Conservation (phyloP, 495 filamentous ascomycete genomes). For the Penicillium longicatenatum region DNA sequence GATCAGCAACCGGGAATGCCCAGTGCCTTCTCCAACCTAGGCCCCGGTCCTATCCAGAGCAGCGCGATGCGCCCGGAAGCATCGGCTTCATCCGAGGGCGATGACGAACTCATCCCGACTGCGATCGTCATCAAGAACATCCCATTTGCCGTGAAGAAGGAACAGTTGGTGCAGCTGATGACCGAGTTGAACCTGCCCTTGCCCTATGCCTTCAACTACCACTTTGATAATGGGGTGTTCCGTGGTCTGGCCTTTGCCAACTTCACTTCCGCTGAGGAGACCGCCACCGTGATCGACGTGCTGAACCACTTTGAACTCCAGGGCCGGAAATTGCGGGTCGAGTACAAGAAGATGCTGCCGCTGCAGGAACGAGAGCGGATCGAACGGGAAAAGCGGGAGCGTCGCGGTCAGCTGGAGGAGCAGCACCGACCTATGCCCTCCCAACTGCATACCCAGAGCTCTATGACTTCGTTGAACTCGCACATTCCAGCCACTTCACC, state of each 20-base stretch:
- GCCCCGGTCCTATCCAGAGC: constrained; percentile 52
- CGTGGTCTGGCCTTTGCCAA: constrained; percentile 96
- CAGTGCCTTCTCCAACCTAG: constrained; percentile 54
- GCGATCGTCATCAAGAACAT: constrained; percentile 99
- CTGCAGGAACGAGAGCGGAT: constrained; percentile 93
- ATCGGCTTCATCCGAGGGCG: constrained; percentile 55
- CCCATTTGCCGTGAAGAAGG: constrained; percentile 96
- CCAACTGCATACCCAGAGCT: constrained; percentile 77
- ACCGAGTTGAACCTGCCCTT: constrained; percentile 86
- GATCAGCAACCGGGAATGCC: constrained; percentile 59
- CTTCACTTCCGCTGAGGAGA: constrained; percentile 94
- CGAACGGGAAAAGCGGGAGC: constrained; percentile 94
- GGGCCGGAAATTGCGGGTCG: constrained; percentile 89
- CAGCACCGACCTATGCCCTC: constrained; percentile 78
- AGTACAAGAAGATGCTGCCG: constrained; percentile 99
- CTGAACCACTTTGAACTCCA: constrained; percentile 96
- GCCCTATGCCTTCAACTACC: constrained; percentile 98
- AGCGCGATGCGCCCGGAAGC: constrained; percentile 54
- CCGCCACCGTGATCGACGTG: constrained; percentile 81
- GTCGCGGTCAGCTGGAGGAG: constrained; percentile 93
- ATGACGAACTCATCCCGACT: constrained; percentile 92
- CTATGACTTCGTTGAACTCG: constrained; percentile 79
- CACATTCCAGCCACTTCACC: constrained; percentile 70
- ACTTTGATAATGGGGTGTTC: constrained; percentile 98
- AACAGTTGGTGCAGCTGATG: constrained; percentile 90